Evolutionary conservation across 1,284 basidiomycete species (phyloP), one percentile per base, ranked within the genome.

Genomic region (Sporisorium iseilematis-ciliati): DNA sequence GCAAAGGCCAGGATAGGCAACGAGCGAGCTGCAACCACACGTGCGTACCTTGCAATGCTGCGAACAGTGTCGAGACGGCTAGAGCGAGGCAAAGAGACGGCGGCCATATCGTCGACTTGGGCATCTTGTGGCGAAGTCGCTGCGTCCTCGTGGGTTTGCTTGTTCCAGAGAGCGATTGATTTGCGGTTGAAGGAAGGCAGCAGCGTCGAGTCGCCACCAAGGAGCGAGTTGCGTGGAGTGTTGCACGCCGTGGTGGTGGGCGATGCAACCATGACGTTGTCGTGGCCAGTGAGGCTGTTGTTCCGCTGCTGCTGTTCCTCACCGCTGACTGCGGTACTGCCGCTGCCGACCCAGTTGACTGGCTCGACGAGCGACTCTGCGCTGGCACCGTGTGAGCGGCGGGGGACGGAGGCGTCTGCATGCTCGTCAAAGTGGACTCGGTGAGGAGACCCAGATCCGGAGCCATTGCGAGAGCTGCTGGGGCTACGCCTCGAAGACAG

Each of bases 1-100:
- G 87, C 89, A 65, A 92, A 91, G 5, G 89, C 93, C 31, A 91
- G 89, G 53, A 92, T 87, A 4, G 94, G 89, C 8, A 93, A 87
- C 4, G 84, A 82, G 38, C 91, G 88, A 78, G 93, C 91, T 4
- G 90, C 69, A 1, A 68, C 68, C 6, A 81, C 72, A 48, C 77
- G 76, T 6, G 72, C 55, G 46, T 73, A 75, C 14, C 73, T 55
- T 8, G 76, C 6, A 7, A 75, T 21, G n/a, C 55, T 46, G 2
- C 63, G 51, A 25, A 63, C 35, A 2, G 41, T 53, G 46, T 60
- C 58, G 18, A 70, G 26, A 10, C 63, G 67, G 43, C 55, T 51
- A 8, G 55, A 57, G 20, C 58, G 67, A 14, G 46, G 35, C 7
- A 26, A 56, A 11, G 41, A 33, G 43, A 23, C 4, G 3, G 12